phyloP scores from a whole-genome alignment of 805 yeast species.

The Wickerhamomyces queroliae region DNA sequence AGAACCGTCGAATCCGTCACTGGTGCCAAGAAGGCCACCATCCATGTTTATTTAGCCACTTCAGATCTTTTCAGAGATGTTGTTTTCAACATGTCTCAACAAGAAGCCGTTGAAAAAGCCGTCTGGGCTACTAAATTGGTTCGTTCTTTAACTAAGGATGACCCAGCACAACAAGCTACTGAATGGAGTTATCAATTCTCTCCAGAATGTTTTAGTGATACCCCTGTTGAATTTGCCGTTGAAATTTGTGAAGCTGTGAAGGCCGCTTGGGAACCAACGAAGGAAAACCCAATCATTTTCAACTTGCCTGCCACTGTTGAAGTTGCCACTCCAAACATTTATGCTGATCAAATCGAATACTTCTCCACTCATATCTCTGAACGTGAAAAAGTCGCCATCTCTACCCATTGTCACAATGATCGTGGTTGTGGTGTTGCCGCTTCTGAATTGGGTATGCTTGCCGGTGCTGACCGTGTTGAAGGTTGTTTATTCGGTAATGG shows the following conservation, averaged over 20 bases:
- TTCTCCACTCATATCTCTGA: constrained; percentile 62
- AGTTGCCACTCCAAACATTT: constrained; percentile 67
- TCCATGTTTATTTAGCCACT: constrained; percentile 73
- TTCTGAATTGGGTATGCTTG: constrained; percentile 66
- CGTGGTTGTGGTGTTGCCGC: constrained; percentile 86
- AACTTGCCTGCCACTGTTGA: constrained; percentile 81
- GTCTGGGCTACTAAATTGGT: constrained; percentile 66
- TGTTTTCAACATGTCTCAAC: constrained; percentile 65
- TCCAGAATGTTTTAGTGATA: constrained; percentile 74
- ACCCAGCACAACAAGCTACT: constrained; percentile 57
- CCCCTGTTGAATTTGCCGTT: constrained; percentile 67
- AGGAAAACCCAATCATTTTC: constrained; percentile 66
- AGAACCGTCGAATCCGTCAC: constrained; percentile 69
- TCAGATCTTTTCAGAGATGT: constrained; percentile 71
- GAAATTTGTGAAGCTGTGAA: constrained; percentile 78
- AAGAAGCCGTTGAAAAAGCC: constrained; percentile 64
- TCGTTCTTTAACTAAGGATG: constrained; percentile 67
- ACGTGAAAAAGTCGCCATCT: constrained; percentile 64
- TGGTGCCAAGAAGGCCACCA: constrained; percentile 68
- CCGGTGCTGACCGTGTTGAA: constrained; percentile 85
- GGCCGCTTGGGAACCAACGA: constrained; percentile 76
- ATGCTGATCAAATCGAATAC: constrained; percentile 78
- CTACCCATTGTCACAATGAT: constrained; percentile 74
- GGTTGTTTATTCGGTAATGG: constrained; percentile 83
- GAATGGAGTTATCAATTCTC: constrained; percentile 70